Percentiles rank a stretch among this genome's conserved stretches.
phyloP scores from a whole-genome alignment of 257 asterid genomes.

The Plantago elongata region DNA sequence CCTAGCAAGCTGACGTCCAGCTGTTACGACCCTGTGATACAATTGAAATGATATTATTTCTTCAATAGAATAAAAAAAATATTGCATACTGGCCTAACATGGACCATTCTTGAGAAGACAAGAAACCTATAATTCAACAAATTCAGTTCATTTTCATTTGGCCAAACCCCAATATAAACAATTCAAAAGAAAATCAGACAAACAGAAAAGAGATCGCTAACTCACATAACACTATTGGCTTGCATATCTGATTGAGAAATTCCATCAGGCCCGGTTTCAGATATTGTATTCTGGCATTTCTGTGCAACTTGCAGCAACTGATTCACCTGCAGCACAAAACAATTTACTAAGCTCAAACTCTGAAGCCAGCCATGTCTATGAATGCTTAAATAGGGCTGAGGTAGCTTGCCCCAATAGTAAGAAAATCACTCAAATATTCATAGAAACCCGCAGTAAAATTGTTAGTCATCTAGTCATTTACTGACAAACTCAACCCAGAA shows the following conservation, averaged over 20 bases:
- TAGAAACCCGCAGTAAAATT: too few species aligned
- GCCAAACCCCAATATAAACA: too few species aligned
- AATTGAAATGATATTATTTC: conserved; percentile 4
- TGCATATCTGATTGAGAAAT: conserved; percentile 80
- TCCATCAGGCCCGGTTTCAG: conserved; percentile 89
- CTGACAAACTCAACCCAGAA: too few species aligned
- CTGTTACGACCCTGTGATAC: conserved; percentile 69
- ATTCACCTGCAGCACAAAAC: conserved; percentile 60
- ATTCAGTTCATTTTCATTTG: too few species aligned
- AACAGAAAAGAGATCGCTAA: conserved; percentile 11
- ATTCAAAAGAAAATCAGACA: neutral
- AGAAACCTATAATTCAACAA: too few species aligned
- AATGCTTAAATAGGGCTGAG: conserved; percentile 6
- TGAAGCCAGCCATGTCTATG: neutral
- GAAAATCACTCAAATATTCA: too few species aligned
- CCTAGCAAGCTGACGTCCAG: conserved; percentile 98
- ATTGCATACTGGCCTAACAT: neutral
- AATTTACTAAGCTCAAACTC: conserved; percentile 14
- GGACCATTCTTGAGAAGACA: conserved; percentile 1
- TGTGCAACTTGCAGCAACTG: conserved; percentile 92
- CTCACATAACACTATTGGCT: conserved; percentile 86
- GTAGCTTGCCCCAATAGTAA: neutral
- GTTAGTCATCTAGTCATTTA: too few species aligned
- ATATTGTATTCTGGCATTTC: conserved; percentile 82
- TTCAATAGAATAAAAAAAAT: neutral